Conservation (phyloP, 177 flowering plant species). For the Telopea speciosissima region DNA sequence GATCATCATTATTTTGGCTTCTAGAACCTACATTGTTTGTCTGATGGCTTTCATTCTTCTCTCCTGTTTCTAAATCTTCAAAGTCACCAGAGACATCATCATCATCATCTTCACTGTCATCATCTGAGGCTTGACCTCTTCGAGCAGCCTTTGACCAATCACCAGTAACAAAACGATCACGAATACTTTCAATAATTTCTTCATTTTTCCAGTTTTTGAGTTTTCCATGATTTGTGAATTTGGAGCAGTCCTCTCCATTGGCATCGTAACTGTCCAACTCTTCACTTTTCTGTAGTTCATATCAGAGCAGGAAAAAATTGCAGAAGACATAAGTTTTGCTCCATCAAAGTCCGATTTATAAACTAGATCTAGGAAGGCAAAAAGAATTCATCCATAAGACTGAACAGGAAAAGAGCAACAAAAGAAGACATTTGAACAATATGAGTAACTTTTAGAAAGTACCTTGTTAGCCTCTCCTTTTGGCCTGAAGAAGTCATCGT, state of each 20-base stretch:
- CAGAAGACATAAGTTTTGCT: not conserved
- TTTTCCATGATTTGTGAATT: slow-evolving; percentile 27
- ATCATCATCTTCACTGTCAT: slow-evolving; percentile 38
- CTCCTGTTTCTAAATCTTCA: slow-evolving; percentile 92
- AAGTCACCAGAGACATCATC: slow-evolving; percentile 63
- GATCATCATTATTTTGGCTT: slow-evolving; percentile 29
- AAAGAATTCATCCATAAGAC: not conserved
- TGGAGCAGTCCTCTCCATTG: slow-evolving; percentile 73
- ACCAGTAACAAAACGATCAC: slow-evolving; percentile 87
- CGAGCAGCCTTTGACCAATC: slow-evolving; percentile 78
- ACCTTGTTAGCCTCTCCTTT: slow-evolving; percentile 75
- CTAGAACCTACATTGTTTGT: slow-evolving; percentile 15
- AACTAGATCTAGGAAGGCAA: not conserved
- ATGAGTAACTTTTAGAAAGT: not conserved
- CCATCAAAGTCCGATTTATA: not conserved
- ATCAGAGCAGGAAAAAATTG: slow-evolving; percentile 8
- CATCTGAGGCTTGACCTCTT: slow-evolving; percentile 41
- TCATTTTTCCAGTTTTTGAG: slow-evolving; percentile 54
- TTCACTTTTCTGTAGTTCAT: slow-evolving; percentile 41
- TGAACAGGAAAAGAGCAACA: no score
- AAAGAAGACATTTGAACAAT: no score
- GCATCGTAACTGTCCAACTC: slow-evolving; percentile 30
- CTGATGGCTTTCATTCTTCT: slow-evolving; percentile 36
- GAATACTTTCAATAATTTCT: slow-evolving; percentile 52
- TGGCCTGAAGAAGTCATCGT: slow-evolving; percentile 75